Percentiles rank a stretch among this genome's conserved stretches.
These are phyloP conservation scores for Pneumocystis oryctolagi DNA, from an alignment of 1,139 yeast species.

Conservation along the genomic window DNA sequence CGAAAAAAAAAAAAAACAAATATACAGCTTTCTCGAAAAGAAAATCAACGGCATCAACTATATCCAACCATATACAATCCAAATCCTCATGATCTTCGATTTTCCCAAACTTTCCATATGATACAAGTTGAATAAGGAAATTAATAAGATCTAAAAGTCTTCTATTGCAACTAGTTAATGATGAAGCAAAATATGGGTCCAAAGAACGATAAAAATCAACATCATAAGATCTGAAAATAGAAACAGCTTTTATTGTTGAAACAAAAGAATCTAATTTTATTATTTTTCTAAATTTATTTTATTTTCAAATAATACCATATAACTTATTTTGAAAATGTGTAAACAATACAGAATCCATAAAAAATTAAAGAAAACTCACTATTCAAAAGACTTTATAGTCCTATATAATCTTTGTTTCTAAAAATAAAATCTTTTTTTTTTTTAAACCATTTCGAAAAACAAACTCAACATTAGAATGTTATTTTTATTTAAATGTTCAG, in stretches of 20 bases:
- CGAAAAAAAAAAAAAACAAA: background rate
- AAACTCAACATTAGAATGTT: background rate
- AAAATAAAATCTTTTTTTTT: background rate
- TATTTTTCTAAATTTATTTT: background rate
- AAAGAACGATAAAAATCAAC: constrained; percentile 56
- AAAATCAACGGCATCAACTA: constrained; percentile 51
- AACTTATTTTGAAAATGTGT: background rate
- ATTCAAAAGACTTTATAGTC: background rate
- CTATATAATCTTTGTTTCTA: background rate
- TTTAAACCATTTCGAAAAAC: background rate
- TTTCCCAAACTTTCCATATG: constrained; percentile 24
- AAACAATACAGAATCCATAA: background rate
- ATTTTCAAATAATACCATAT: background rate
- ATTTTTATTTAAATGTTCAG: background rate
- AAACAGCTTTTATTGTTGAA: constrained; percentile 51
- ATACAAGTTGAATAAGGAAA: constrained; percentile 34
- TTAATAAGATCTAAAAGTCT: constrained; percentile 41
- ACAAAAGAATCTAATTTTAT: constrained; percentile 26
- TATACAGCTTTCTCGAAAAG: constrained; percentile 43
- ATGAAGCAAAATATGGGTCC: constrained; percentile 36
- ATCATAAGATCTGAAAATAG: constrained; percentile 67
- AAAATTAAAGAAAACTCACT: background rate
- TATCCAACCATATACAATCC: constrained; percentile 43
- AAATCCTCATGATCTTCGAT: constrained; percentile 33
- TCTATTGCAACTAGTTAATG: constrained; percentile 32